A percentile compares a stretch with the other conserved stretches of the same genome.
Evolutionary conservation across 768 basidiomycete species (phyloP).

Genomic region (Mycena epipterygia): DNA sequence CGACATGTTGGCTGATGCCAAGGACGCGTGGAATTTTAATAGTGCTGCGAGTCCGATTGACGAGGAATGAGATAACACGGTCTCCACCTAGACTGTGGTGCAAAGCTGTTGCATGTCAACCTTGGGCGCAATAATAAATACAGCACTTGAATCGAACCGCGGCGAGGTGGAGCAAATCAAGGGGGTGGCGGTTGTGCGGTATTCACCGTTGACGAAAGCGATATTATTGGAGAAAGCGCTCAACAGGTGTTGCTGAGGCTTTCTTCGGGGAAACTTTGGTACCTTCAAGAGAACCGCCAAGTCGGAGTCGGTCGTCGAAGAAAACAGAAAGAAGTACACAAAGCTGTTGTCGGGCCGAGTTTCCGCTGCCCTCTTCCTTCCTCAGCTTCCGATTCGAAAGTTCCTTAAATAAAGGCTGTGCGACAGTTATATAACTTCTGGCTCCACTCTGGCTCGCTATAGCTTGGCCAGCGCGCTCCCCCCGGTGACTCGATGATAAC

Average conservation of each 20-base stretch:
- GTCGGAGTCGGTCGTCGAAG: too few relatives aligned
- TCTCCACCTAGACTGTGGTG: slow-evolving; percentile 9
- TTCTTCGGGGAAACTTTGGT: too few relatives aligned
- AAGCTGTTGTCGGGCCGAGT: too few relatives aligned
- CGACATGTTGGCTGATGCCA: not conserved
- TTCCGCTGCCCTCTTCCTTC: not conserved
- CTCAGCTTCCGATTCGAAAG: not conserved
- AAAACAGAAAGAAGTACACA: too few relatives aligned
- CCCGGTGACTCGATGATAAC: slow-evolving; percentile 54
- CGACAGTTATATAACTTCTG: not conserved
- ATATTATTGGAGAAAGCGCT: too few relatives aligned
- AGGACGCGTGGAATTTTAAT: not conserved
- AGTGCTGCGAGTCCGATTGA: not conserved
- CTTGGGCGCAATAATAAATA: not conserved
- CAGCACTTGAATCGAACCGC: not conserved
- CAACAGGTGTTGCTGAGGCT: too few relatives aligned
- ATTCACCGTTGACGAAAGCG: not conserved
- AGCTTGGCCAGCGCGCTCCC: not conserved
- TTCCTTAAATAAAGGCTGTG: slow-evolving; percentile 10
- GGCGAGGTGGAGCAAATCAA: slow-evolving; percentile 8
- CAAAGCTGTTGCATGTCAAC: slow-evolving; percentile 14
- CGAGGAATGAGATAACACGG: slow-evolving; percentile 11
- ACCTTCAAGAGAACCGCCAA: too few relatives aligned
- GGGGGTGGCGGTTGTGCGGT: not conserved
- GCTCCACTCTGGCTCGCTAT: too few relatives aligned